Conservation (phyloP, 2,329 filamentous ascomycete genomes). For the Hawksworthiomyces lignivorus region DNA sequence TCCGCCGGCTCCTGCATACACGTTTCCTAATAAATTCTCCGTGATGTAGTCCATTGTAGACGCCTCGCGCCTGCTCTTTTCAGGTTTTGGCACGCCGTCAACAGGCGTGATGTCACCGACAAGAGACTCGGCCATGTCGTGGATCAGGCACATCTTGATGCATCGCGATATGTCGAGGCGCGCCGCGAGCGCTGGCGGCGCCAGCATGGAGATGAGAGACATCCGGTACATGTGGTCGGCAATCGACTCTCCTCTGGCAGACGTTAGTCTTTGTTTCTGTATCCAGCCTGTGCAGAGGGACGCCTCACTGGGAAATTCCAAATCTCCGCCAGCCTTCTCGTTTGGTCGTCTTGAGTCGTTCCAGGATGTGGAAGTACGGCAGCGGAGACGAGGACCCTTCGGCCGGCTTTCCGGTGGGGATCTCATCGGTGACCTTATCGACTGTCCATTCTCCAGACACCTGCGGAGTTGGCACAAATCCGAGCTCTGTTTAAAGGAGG, state of each 20-base stretch:
- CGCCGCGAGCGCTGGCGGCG: conserved; percentile 63
- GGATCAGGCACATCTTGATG: conserved; percentile 90
- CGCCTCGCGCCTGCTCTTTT: conserved; percentile 82
- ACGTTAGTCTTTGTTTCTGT: conserved; percentile 11
- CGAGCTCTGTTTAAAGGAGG: conserved; percentile 23
- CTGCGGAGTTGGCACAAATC: conserved; percentile 27
- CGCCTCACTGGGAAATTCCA: conserved; percentile 53
- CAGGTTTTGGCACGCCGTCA: conserved; percentile 73
- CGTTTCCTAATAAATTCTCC: conserved; percentile 60
- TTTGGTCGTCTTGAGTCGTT: conserved; percentile 91
- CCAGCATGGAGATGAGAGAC: conserved; percentile 91
- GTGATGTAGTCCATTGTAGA: conserved; percentile 90
- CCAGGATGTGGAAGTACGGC: conserved; percentile 89
- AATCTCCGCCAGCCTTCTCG: conserved; percentile 94
- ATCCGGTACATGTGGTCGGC: conserved; percentile 99
- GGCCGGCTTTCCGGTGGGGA: conserved; percentile 50
- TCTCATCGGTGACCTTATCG: conserved; percentile 55
- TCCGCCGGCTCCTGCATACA: conserved; percentile 54
- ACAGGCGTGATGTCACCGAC: conserved; percentile 96
- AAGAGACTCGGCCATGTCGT: conserved; percentile 94
- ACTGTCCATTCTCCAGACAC: conserved; percentile 46
- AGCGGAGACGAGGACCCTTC: conserved; percentile 65
- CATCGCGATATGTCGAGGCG: conserved; percentile 73
- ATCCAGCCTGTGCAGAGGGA: too few species aligned
- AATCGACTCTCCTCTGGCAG: conserved; percentile 71